Evolutionary conservation across 306 rosid species (phyloP).

Genomic region (Amphicarpaea edgeworthii): DNA sequence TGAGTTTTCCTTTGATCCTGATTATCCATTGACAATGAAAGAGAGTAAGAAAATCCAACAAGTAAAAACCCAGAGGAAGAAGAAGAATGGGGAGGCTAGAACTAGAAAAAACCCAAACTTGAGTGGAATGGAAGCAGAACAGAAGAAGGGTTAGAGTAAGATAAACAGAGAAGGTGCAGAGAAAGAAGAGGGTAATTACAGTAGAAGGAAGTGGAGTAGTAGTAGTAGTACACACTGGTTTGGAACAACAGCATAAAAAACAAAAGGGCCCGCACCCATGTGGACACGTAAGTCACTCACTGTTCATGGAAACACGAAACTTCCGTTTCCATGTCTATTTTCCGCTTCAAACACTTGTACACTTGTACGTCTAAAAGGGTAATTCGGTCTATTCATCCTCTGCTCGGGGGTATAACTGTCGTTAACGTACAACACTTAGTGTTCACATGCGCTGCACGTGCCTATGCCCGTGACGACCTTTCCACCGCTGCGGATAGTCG

Average conservation of each 20-base stretch:
- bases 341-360: conserved; percentile 5
- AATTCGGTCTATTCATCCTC: not conserved
- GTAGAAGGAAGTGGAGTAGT: conserved; percentile 8
- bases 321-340: not conserved
- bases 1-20: conserved; percentile 47
- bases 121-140: not conserved
- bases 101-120: conserved; percentile 14
- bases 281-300: conserved; percentile 30
- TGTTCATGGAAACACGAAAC: conserved; percentile 30
- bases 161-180: not conserved
- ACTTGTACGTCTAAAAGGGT: not conserved
- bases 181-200: conserved; percentile 5
- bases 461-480: conserved; percentile 39
- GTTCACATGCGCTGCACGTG: conserved; percentile 35
- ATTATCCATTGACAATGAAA: conserved; percentile 42
- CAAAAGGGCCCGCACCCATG: conserved; percentile 45
- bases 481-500: conserved; percentile 33
- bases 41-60: conserved; percentile 27
- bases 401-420: conserved; percentile 22
- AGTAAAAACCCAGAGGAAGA: not conserved
- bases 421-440: not conserved
- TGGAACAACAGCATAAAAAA: conserved; percentile 19
- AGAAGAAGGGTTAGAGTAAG: conserved; percentile 19
- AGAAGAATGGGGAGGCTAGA: not conserved
- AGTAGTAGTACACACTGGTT: conserved; percentile 9